Evolutionary conservation across 257 asterid species (phyloP), one percentile per base, ranked within the genome.

Genomic region (Solanum chaucha): DNA sequence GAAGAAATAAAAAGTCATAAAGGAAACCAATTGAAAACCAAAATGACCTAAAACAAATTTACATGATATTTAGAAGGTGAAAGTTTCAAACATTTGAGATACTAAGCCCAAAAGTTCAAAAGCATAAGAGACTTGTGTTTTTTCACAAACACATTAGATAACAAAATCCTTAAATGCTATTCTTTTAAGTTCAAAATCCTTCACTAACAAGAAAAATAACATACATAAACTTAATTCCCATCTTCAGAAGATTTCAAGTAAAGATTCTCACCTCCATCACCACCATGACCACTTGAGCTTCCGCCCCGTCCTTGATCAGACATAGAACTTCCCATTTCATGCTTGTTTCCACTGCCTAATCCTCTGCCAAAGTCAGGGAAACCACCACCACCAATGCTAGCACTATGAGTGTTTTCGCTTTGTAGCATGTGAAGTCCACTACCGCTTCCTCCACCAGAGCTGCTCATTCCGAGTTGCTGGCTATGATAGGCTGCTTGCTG

Each of bases 381-480:
- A 2, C 95, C 95, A 36, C 90, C 92, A 61, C 30, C 70, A 6
- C 35, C 80, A 72, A 91, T 80, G 20, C 86, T 88, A 1, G 92
- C 92, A 0, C 89, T 88, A 46, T 88, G 40, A 32, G 92, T 95
- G 2, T 94, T 94, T 90, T 95, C 98, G 1, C 97, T 95, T 87
- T 93, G 98, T 86, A 94, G 94, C 93, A 97, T 93, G 82, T 90
- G 89, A 4, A 95, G 90, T 2, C 98, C 93, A 20, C 95, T 87
- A 67, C 93, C 84, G 36, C 44, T 48, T 81, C 84, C 84, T 13
- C 93, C 94, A 6, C 94, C 94, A 0, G 96, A 86, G 89, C 92
- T 92, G 89, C 92, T 91, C 98, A 96, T 94, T 17, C 96, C 95
- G 0, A 95, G 93, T 22, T 93, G 97, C 36, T 93, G 97, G 91